Conservation (phyloP, 345 rosid species). For the Syzygium jambos region DNA sequence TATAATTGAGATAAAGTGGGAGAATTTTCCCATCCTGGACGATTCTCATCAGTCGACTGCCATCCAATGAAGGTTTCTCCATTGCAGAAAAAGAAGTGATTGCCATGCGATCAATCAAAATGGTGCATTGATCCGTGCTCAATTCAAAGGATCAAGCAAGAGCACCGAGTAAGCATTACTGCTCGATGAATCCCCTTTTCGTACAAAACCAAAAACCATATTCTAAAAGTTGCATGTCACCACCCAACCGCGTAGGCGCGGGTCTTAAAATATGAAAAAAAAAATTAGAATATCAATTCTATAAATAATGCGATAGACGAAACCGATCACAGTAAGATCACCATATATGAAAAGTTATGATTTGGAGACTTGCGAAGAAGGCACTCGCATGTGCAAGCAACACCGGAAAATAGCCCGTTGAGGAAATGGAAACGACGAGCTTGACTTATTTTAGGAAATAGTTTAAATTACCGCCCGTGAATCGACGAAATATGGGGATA, state of each 20-base stretch:
- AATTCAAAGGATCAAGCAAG: background rate
- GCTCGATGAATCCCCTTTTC: background rate
- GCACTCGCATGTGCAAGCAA: background rate
- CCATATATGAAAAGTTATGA: background rate
- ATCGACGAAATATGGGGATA: background rate
- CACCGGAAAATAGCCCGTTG: background rate
- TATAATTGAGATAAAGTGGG: background rate
- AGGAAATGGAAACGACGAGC: background rate
- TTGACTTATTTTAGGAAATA: background rate
- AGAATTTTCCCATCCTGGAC: background rate
- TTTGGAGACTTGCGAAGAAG: background rate
- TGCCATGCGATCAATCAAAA: background rate
- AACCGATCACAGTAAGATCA: too few species aligned
- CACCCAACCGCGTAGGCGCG: background rate
- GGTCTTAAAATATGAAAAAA: background rate
- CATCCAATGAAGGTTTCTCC: background rate
- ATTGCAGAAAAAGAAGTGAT: background rate
- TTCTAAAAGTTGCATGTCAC: background rate
- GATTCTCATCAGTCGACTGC: background rate
- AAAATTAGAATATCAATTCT: background rate
- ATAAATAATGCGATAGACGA: background rate
- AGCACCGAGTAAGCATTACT: background rate
- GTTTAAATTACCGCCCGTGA: background rate
- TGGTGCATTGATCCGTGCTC: background rate
- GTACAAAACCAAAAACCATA: background rate